Conservation (phyloP, 768 basidiomycete genomes). For the Agaricus subrufescens region DNA sequence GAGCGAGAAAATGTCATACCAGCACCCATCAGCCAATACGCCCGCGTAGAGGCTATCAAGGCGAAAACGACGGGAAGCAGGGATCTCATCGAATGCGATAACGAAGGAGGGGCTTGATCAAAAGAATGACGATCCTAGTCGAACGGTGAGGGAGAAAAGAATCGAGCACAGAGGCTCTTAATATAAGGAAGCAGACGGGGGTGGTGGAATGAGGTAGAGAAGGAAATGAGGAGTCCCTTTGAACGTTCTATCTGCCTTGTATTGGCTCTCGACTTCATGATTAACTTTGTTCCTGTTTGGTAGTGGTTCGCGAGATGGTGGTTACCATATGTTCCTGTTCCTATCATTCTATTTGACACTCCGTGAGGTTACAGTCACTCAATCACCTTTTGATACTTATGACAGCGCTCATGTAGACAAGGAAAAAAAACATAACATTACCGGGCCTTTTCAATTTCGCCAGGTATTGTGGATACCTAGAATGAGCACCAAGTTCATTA, state of each 20-base stretch:
- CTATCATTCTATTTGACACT: not conserved
- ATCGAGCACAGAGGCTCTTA: not conserved
- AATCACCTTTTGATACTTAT: not conserved
- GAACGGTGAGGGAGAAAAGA: constrained; percentile 1
- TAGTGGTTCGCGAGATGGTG: not conserved
- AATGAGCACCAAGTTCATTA: not conserved
- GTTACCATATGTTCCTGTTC: not conserved
- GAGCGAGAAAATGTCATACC: constrained; percentile 20
- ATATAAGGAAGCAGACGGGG: constrained; percentile 2
- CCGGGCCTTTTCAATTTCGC: not conserved
- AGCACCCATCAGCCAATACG: constrained; percentile 43
- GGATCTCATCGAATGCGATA: constrained; percentile 19
- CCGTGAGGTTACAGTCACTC: not conserved
- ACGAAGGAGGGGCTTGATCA: constrained; percentile 15
- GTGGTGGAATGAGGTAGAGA: constrained; percentile 7
- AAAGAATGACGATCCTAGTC: constrained; percentile 21
- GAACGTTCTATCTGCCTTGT: not conserved
- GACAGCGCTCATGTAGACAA: not conserved
- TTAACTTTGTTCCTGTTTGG: constrained; percentile 11
- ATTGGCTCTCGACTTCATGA: not conserved
- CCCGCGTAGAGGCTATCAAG: constrained; percentile 29
- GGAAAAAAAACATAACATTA: not conserved
- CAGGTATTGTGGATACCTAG: not conserved
- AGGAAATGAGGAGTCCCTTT: not conserved
- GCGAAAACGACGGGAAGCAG: constrained; percentile 24